phyloP scores from a whole-genome alignment of 805 yeast genomes.

The Starmerella geochares region DNA sequence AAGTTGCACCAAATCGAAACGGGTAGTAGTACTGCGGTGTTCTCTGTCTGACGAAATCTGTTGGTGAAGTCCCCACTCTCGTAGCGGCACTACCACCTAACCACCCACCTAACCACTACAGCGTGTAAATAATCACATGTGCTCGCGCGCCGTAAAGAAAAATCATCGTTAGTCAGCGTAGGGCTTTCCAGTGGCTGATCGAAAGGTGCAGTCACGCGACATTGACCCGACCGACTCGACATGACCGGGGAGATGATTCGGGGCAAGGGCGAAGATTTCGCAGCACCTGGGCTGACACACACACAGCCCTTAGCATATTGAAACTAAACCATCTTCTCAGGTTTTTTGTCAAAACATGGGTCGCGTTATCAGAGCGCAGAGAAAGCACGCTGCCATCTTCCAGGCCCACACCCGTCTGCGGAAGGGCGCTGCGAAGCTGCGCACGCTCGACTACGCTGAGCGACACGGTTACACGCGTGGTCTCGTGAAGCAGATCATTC shows the following conservation, averaged over 20 bases:
- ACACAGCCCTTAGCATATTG: conserved; percentile 9
- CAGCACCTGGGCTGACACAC: conserved; percentile 10
- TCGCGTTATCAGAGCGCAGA: conserved; percentile 96
- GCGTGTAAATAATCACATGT: neutral
- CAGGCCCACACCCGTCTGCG: conserved; percentile 99
- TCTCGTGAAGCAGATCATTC: conserved; percentile 95
- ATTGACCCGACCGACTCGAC: neutral
- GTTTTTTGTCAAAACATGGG: conserved; percentile 25
- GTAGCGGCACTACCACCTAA: neutral
- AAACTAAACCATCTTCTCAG: conserved; percentile 17
- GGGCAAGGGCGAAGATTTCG: conserved; percentile 13
- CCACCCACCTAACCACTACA: conserved; percentile 2
- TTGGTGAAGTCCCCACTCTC: too few species aligned
- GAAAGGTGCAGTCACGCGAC: neutral
- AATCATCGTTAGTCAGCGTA: neutral
- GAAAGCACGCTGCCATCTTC: conserved; percentile 97
- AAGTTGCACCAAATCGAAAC: too few species aligned
- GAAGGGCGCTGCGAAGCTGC: conserved; percentile 99
- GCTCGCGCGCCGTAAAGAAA: neutral
- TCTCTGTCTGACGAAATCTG: too few species aligned
- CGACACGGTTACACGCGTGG: conserved; percentile 99
- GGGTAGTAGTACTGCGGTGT: too few species aligned
- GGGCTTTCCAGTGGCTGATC: neutral
- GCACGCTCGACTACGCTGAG: conserved; percentile 98
- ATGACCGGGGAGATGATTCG: conserved; percentile 27